Conservation (phyloP, 2,329 filamentous ascomycete species). For the Calonectria pteridis region DNA sequence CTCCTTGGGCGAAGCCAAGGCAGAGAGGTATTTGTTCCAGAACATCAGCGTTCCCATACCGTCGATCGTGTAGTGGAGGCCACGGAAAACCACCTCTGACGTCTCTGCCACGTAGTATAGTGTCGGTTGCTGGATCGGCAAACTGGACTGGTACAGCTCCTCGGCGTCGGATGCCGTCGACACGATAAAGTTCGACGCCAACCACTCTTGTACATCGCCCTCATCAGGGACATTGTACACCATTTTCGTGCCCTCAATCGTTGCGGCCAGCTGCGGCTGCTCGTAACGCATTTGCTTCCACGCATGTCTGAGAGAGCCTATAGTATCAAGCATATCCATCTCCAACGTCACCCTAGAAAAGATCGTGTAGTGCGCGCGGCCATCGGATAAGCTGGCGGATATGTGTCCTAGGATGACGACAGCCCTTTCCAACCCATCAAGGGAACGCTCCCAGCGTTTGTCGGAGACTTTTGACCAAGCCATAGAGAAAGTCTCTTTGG, state of each 20-base stretch:
- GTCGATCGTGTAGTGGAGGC: conserved; percentile 39
- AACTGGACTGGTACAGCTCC: conserved; percentile 9
- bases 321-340: background rate
- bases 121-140: conserved; percentile 20
- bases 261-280: background rate
- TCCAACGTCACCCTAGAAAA: background rate
- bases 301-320: background rate
- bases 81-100: conserved; percentile 34
- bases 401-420: background rate
- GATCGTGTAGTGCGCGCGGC: background rate
- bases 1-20: conserved; percentile 16
- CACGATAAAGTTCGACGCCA: conserved; percentile 19
- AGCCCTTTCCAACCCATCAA: background rate
- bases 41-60: conserved; percentile 37
- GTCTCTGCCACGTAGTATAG: conserved; percentile 20
- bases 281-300: background rate
- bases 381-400: background rate
- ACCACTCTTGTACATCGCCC: conserved; percentile 31
- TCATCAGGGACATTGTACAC: conserved; percentile 30
- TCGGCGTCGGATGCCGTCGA: conserved; percentile 14
- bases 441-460: background rate
- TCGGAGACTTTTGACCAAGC: background rate
- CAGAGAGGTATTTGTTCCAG: conserved; percentile 37
- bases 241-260: background rate
- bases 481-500: background rate